Evolutionary conservation across 768 basidiomycete genomes (phyloP).

Genomic region (Pleurotus djamor): DNA sequence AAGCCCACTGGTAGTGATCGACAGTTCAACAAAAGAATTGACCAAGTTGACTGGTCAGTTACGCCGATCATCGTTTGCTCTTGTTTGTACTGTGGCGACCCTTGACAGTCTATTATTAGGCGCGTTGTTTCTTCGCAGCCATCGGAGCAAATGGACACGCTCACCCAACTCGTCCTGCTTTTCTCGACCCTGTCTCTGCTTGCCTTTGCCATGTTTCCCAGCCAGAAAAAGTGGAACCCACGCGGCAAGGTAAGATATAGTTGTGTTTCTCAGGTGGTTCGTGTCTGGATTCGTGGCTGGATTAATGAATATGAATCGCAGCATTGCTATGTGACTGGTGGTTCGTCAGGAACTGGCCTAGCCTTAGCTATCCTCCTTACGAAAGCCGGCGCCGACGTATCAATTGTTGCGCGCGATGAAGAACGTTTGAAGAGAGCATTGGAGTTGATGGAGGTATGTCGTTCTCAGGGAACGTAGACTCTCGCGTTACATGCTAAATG

Average conservation of each 20-base stretch:
- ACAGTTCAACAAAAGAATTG: too few species aligned
- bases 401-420: slow-evolving; percentile 63
- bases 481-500: neutral
- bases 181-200: slow-evolving; percentile 1
- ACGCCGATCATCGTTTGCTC: too few species aligned
- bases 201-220: slow-evolving; percentile 16
- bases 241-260: slow-evolving; percentile 29
- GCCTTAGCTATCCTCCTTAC: slow-evolving; percentile 60
- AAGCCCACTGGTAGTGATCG: too few species aligned
- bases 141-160: neutral
- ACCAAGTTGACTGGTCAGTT: too few species aligned
- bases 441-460: slow-evolving; percentile 50
- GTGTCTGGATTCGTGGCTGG: neutral
- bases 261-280: neutral
- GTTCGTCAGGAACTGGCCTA: slow-evolving; percentile 65
- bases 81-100: too few species aligned
- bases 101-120: neutral
- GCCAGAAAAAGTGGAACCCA: slow-evolving; percentile 40
- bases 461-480: neutral
- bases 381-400: slow-evolving; percentile 61
- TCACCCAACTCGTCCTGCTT: slow-evolving; percentile 1
- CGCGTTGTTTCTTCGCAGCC: neutral
- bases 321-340: slow-evolving; percentile 80
- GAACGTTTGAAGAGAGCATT: slow-evolving; percentile 52
- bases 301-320: slow-evolving; percentile 19